Evolutionary conservation across 768 basidiomycete genomes (phyloP).

Genomic region (Mycena sanguinolenta): DNA sequence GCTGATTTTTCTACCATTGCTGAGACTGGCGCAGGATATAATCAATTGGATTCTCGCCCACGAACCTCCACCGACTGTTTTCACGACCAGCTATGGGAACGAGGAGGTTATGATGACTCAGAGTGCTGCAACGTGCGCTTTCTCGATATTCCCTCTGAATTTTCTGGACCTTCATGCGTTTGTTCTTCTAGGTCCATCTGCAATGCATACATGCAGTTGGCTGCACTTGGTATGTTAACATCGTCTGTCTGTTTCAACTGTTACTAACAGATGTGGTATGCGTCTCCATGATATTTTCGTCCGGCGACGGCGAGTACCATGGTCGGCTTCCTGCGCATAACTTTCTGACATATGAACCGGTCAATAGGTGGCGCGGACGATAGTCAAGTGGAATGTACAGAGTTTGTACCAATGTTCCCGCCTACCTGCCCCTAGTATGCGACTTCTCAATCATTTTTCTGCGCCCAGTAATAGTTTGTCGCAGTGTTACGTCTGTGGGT

Average conservation of each 20-base stretch:
- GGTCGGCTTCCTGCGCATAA: not conserved
- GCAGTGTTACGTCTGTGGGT: slow-evolving; percentile 4
- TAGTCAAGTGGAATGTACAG: not conserved
- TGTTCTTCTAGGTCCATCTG: not conserved
- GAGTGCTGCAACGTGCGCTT: not conserved
- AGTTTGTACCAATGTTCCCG: slow-evolving; percentile 13
- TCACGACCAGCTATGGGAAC: not conserved
- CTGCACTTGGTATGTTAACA: not conserved
- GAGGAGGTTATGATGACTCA: not conserved
- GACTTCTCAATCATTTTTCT: not conserved
- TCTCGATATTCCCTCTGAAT: not conserved
- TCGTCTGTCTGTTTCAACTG: not conserved
- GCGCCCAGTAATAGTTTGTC: too few species aligned
- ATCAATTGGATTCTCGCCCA: not conserved
- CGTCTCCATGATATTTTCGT: not conserved
- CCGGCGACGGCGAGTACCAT: not conserved
- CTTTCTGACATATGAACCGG: not conserved
- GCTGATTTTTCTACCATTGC: not conserved
- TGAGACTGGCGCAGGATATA: not conserved
- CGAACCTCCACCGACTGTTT: not conserved
- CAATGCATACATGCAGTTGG: slow-evolving; percentile 13
- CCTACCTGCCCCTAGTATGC: slow-evolving; percentile 12
- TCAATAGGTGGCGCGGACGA: slow-evolving; percentile 2
- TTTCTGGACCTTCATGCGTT: not conserved
- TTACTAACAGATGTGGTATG: not conserved